A percentile compares a stretch with the other conserved stretches of the same genome.
phyloP scores from a whole-genome alignment of 805 yeast genomes.

The Schwanniomyces yamadae region DNA sequence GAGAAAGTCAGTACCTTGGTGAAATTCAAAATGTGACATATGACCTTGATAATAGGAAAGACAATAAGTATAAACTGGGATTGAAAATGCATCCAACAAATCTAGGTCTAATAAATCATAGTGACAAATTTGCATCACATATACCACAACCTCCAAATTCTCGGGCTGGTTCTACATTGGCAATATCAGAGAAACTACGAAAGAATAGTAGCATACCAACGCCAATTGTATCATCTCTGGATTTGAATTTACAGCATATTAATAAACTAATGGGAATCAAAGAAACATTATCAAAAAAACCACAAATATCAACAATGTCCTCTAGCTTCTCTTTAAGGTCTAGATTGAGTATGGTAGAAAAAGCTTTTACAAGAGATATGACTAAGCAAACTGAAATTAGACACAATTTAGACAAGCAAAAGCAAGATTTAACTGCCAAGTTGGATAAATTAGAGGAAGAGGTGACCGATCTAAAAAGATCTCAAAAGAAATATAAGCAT shows the following conservation, averaged over 20 bases:
- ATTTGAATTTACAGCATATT: slow-evolving; percentile 15
- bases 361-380: slow-evolving; percentile 8
- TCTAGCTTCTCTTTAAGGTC: slow-evolving; percentile 3
- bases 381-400: slow-evolving; percentile 6
- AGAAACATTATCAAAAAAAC: slow-evolving; percentile 5
- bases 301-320: neutral
- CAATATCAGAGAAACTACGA: slow-evolving; percentile 4
- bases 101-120: no score
- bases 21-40: no score
- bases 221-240: slow-evolving; percentile 1
- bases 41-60: no score
- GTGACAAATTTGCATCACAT: slow-evolving; percentile 4
- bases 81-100: no score
- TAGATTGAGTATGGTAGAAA: slow-evolving; percentile 8
- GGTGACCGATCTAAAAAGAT: slow-evolving; percentile 15
- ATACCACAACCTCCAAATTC: slow-evolving; percentile 8
- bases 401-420: slow-evolving; percentile 10
- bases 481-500: slow-evolving; percentile 9
- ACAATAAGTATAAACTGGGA: no score
- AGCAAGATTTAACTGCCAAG: slow-evolving; percentile 13
- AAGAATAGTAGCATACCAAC: slow-evolving; percentile 7
- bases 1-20: no score
- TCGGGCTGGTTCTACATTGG: neutral
- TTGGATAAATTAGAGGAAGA: slow-evolving; percentile 20
- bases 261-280: slow-evolving; percentile 14